Percentiles rank a stretch among this genome's conserved stretches.
These are phyloP conservation scores for Rhododendron kiyosumense DNA, from an alignment of 148 eudicot species.

Conservation along the genomic window DNA sequence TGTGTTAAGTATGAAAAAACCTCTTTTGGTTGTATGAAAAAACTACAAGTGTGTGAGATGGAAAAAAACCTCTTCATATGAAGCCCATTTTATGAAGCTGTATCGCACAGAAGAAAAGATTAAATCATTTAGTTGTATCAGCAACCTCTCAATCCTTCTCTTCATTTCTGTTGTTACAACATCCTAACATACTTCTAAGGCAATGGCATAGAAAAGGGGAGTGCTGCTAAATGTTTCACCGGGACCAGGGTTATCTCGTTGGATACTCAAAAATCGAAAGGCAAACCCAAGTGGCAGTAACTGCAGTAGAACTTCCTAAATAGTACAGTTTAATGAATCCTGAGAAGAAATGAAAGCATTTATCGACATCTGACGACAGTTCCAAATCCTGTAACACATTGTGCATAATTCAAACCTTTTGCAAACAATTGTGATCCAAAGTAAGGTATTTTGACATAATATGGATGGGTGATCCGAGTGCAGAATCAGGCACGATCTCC, in stretches of 20 bases:
- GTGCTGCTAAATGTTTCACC: not conserved
- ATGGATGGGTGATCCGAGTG: not conserved
- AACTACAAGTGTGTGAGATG: too few relatives aligned
- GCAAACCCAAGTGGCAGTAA: not conserved
- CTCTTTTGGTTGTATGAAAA: too few relatives aligned
- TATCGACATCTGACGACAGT: not conserved
- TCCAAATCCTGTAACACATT: not conserved
- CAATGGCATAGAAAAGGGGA: not conserved
- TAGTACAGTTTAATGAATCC: not conserved
- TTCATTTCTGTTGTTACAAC: not conserved
- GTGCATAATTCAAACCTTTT: not conserved
- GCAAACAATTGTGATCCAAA: not conserved
- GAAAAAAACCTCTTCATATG: not conserved
- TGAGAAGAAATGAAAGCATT: not conserved
- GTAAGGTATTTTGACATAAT: not conserved
- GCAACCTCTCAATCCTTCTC: not conserved
- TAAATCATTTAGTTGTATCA: not conserved
- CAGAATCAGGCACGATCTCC: not conserved
- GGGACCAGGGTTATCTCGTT: not conserved
- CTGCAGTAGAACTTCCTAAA: not conserved
- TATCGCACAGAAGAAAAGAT: not conserved
- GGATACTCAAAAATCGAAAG: not conserved
- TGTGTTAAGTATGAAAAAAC: too few relatives aligned
- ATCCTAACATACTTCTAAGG: not conserved
- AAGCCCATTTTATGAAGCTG: not conserved